These are phyloP conservation scores for Claviceps paspali DNA, from an alignment of 2,329 filamentous ascomycete genomes.

Conservation along the genomic window DNA sequence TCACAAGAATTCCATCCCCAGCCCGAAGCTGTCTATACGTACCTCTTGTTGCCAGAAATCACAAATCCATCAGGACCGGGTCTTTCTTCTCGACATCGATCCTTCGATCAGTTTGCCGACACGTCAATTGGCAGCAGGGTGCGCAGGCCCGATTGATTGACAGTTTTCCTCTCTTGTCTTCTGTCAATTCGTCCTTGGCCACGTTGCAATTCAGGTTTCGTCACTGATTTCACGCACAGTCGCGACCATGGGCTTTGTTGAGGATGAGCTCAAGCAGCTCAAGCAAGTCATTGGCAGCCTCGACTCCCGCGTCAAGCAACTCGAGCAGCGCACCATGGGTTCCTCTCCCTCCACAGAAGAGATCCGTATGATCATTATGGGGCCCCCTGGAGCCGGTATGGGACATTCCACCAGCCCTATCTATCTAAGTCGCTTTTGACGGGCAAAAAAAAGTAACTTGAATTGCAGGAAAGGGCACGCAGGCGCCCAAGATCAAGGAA, in stretches of 20 bases:
- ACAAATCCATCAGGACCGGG: neutral
- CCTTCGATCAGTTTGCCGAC: neutral
- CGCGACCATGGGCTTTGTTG: constrained; percentile 70
- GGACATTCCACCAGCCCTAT: neutral
- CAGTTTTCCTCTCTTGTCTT: neutral
- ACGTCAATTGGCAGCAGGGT: neutral
- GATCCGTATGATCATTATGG: constrained; percentile 95
- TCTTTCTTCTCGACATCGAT: neutral
- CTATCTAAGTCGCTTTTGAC: no score
- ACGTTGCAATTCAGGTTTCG: constrained; percentile 4
- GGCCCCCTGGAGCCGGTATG: constrained; percentile 91
- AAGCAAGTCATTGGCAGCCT: constrained; percentile 72
- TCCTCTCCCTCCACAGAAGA: constrained; percentile 39
- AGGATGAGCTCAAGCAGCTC: constrained; percentile 71
- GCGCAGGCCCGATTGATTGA: neutral
- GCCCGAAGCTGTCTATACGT: neutral
- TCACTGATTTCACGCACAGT: constrained; percentile 2
- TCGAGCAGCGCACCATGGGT: constrained; percentile 59
- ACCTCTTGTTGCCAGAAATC: constrained; percentile 3
- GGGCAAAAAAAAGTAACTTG: constrained; percentile 3
- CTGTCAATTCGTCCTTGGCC: constrained; percentile 4
- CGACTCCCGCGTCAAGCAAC: constrained; percentile 69
- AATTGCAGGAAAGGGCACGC: constrained; percentile 81
- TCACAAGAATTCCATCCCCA: constrained; percentile 1
- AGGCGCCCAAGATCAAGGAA: constrained; percentile 96